These are phyloP conservation scores for Malus sylvestris DNA, from an alignment of 306 rosid genomes.

Conservation along the genomic window DNA sequence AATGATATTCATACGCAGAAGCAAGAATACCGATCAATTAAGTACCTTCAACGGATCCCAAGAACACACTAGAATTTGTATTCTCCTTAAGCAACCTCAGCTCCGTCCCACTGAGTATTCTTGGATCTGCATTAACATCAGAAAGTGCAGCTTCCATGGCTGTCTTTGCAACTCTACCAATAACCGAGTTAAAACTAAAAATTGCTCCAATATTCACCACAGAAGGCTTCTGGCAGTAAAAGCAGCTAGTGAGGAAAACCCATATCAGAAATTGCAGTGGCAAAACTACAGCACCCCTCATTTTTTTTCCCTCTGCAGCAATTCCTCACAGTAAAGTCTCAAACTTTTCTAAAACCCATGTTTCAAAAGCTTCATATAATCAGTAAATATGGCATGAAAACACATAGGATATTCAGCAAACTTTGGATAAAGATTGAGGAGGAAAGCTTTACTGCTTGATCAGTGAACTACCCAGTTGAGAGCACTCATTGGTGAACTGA, in stretches of 20 bases:
- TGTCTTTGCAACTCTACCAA: conserved; percentile 61
- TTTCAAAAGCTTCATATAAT: conserved; percentile 2
- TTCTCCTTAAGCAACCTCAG: conserved; percentile 46
- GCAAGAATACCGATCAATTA: neutral
- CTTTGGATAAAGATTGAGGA: conserved; percentile 6
- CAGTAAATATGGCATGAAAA: conserved; percentile 11
- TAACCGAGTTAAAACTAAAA: conserved; percentile 68
- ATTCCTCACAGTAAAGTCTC: conserved; percentile 15
- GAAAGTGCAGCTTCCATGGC: conserved; percentile 71
- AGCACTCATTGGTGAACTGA: neutral
- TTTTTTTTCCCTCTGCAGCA: conserved; percentile 26
- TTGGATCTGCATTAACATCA: conserved; percentile 67
- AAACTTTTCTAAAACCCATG: conserved; percentile 15
- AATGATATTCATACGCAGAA: neutral
- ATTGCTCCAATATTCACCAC: conserved; percentile 70
- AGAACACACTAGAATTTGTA: conserved; percentile 56
- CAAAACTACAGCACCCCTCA: conserved; percentile 30
- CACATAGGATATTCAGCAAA: conserved; percentile 3
- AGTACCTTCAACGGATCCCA: conserved; percentile 79
- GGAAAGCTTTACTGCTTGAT: neutral
- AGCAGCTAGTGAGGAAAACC: conserved; percentile 38
- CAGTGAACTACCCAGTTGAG: conserved; percentile 1
- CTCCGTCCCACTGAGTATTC: conserved; percentile 51
- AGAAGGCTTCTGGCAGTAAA: conserved; percentile 42
- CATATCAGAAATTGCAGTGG: conserved; percentile 29